Conservation (phyloP, 306 rosid genomes). For the Vachellia collinsii region DNA sequence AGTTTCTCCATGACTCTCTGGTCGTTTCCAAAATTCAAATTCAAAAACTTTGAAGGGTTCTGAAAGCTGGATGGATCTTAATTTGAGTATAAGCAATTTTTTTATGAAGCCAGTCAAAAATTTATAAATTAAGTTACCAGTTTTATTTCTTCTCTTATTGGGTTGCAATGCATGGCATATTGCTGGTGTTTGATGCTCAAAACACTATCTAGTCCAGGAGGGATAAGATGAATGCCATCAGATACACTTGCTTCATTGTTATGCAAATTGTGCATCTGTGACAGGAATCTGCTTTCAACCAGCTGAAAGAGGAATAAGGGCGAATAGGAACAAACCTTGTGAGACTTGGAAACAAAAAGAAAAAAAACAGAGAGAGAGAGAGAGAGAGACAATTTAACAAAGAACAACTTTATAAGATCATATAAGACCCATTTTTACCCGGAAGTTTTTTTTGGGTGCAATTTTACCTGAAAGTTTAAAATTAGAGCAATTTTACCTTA, state of each 20-base stretch:
- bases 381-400: too few species aligned
- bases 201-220: constrained; percentile 52
- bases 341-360: constrained; percentile 27
- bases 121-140: constrained; percentile 52
- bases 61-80: constrained; percentile 82
- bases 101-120: constrained; percentile 31
- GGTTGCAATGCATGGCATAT: constrained; percentile 74
- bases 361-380: neutral
- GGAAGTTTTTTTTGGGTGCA: too few species aligned
- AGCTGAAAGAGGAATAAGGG: constrained; percentile 50
- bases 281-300: constrained; percentile 77
- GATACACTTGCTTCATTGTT: constrained; percentile 56
- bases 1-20: constrained; percentile 75
- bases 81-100: constrained; percentile 51
- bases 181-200: constrained; percentile 67
- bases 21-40: constrained; percentile 98
- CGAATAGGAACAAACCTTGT: constrained; percentile 10
- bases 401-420: constrained; percentile 14
- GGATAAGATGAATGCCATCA: constrained; percentile 73
- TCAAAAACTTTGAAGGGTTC: constrained; percentile 98
- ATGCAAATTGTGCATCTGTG: constrained; percentile 78
- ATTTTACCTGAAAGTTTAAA: too few species aligned
- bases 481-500: too few species aligned
- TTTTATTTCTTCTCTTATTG: constrained; percentile 66
- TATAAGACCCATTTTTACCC: too few species aligned